phyloP scores from a whole-genome alignment of 2,329 filamentous ascomycete species.

The Calcarisporium arbuscula region DNA sequence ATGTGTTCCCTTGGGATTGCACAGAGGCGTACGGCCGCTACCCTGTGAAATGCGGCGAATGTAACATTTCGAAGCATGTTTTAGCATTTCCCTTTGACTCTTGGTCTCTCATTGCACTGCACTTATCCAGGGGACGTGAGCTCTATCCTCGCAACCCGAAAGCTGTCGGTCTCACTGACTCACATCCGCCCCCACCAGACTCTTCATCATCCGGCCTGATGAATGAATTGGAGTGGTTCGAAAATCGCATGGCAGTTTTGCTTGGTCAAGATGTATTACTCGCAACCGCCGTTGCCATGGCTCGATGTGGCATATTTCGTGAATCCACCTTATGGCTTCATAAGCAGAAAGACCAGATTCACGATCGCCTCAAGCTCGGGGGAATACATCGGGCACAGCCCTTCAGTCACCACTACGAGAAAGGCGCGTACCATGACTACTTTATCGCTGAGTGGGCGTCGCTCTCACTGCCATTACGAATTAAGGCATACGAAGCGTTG shows the following conservation, averaged over 20 bases:
- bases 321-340: slow-evolving; percentile 28
- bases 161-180: background rate
- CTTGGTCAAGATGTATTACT: slow-evolving; percentile 23
- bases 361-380: slow-evolving; percentile 29
- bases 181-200: background rate
- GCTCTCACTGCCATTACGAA: slow-evolving; percentile 10
- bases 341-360: slow-evolving; percentile 12
- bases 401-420: slow-evolving; percentile 31
- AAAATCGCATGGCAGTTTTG: slow-evolving; percentile 28
- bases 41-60: slow-evolving; percentile 29
- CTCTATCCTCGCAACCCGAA: slow-evolving; percentile 22
- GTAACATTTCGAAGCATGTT: slow-evolving; percentile 37
- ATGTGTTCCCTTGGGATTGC: slow-evolving; percentile 41
- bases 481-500: slow-evolving; percentile 18
- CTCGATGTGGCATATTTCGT: slow-evolving; percentile 18
- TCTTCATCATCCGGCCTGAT: slow-evolving; percentile 9
- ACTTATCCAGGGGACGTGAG: slow-evolving; percentile 27
- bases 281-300: slow-evolving; percentile 29
- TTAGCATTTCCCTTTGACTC: slow-evolving; percentile 39
- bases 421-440: slow-evolving; percentile 20
- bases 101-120: slow-evolving; percentile 33
- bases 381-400: slow-evolving; percentile 37
- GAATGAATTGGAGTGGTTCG: slow-evolving; percentile 23
- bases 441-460: slow-evolving; percentile 21
- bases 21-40: slow-evolving; percentile 35